A percentile compares a stretch with the other conserved stretches of the same genome.
Conservation (phyloP, 2,329 filamentous ascomycete genomes). For the Colletotrichum euphorbiae region DNA sequence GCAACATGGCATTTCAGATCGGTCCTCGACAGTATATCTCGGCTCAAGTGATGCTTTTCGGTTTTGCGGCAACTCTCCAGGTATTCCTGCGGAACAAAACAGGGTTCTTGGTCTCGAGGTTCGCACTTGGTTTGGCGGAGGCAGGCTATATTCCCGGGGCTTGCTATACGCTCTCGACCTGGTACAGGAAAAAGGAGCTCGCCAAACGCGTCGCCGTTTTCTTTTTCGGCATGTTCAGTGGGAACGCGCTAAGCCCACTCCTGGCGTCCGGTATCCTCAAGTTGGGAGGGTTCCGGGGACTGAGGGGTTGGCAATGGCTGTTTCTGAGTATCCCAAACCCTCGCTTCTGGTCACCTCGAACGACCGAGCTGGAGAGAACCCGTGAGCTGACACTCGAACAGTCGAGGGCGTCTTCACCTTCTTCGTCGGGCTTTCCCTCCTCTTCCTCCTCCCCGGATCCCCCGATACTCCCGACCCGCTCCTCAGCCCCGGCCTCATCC, state of each 20-base stretch:
- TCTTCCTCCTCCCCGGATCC: constrained; percentile 56
- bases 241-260: constrained; percentile 60
- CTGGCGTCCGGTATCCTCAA: constrained; percentile 61
- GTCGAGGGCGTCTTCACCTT: constrained; percentile 60
- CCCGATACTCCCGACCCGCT: constrained; percentile 55
- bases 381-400: constrained; percentile 30
- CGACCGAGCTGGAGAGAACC: neutral
- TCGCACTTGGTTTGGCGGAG: constrained; percentile 60
- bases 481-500: constrained; percentile 51
- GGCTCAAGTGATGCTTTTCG: constrained; percentile 60
- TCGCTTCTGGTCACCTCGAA: neutral
- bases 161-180: constrained; percentile 63
- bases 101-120: constrained; percentile 57
- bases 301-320: constrained; percentile 64
- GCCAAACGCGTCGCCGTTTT: constrained; percentile 61
- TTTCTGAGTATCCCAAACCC: constrained; percentile 50
- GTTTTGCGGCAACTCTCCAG: constrained; percentile 58
- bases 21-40: constrained; percentile 62
- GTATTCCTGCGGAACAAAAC: constrained; percentile 53
- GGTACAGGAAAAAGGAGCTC: constrained; percentile 60
- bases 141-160: constrained; percentile 64
- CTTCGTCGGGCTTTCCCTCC: constrained; percentile 50
- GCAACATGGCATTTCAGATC: constrained; percentile 44
- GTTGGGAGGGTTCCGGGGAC: constrained; percentile 53
- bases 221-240: constrained; percentile 66